Conservation (phyloP, 2,329 filamentous ascomycete species). For the Coleophoma crateriformis region DNA sequence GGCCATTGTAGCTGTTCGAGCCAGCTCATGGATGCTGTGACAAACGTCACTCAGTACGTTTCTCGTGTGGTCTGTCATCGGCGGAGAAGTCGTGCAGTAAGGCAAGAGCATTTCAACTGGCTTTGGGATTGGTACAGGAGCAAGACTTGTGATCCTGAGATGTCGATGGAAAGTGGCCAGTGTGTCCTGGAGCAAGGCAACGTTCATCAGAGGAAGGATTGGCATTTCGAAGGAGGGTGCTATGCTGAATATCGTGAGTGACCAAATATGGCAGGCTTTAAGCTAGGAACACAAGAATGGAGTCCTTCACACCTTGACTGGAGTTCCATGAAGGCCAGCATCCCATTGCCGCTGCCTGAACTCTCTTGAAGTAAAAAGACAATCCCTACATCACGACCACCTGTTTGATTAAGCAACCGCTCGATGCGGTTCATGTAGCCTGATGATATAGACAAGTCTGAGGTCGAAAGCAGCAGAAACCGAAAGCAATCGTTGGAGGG, state of each 20-base stretch:
- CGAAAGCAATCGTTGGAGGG: conserved; percentile 11
- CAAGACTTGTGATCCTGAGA: conserved; percentile 7
- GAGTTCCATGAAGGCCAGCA: conserved; percentile 19
- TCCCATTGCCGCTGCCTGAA: conserved; percentile 12
- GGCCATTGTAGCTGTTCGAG: conserved; percentile 15
- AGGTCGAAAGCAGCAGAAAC: conserved; percentile 21
- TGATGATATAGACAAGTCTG: conserved; percentile 12
- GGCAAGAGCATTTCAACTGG: conserved; percentile 18
- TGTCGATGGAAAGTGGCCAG: conserved; percentile 21
- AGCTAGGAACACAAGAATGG: background rate
- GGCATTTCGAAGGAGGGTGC: conserved; percentile 17
- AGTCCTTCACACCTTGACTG: conserved; percentile 19
- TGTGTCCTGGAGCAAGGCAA: conserved; percentile 14
- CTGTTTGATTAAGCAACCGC: conserved; percentile 23
- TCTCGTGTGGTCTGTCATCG: conserved; percentile 23
- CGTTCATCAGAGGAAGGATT: conserved; percentile 19
- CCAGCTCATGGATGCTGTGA: conserved; percentile 18
- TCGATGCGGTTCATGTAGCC: conserved; percentile 21
- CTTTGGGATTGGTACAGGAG: conserved; percentile 1
- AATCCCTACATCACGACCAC: conserved; percentile 23
- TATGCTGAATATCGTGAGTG: background rate
- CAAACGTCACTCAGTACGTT: conserved; percentile 26
- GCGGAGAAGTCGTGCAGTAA: conserved; percentile 19
- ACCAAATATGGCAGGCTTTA: too few relatives aligned
- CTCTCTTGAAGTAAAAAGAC: conserved; percentile 24